Conservation (phyloP, 305 asterid species). For the Salvia sclarea region DNA sequence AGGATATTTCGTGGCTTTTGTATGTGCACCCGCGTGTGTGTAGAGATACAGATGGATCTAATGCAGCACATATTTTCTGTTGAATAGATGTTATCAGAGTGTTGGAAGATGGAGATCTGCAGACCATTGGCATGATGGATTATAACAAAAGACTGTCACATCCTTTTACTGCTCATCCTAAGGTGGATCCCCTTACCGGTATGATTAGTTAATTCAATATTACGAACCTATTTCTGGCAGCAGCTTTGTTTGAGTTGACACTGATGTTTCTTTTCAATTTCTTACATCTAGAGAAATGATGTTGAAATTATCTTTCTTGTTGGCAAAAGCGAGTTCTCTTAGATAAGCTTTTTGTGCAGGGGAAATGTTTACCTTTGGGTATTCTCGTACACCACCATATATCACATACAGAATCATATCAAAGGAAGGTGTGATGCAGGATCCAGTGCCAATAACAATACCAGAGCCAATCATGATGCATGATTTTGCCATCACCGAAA, state of each 20-base stretch:
- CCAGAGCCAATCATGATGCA: conserved; percentile 92
- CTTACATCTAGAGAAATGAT: conserved; percentile 11
- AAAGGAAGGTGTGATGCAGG: conserved; percentile 81
- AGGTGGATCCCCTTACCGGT: conserved; percentile 96
- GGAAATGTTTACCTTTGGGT: conserved; percentile 93
- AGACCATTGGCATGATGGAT: conserved; percentile 89
- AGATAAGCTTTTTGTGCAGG: conserved; percentile 53
- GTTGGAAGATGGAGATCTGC: conserved; percentile 93
- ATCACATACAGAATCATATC: conserved; percentile 90
- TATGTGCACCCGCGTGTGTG: neutral
- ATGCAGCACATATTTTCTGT: neutral
- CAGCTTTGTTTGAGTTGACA: conserved; percentile 13
- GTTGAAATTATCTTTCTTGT: neutral
- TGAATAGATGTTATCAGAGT: conserved; percentile 77
- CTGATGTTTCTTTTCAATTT: neutral
- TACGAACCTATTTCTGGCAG: neutral
- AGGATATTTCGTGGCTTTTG: neutral
- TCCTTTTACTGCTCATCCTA: conserved; percentile 95
- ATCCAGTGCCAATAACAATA: conserved; percentile 86
- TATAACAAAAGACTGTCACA: conserved; percentile 81
- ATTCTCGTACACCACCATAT: conserved; percentile 66
- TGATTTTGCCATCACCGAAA: conserved; percentile 96
- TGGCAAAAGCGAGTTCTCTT: conserved; percentile 15
- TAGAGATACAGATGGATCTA: neutral
- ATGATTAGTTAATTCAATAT: conserved; percentile 30